A percentile compares a stretch with the other conserved stretches of the same genome.
Conservation (phyloP, 2,329 filamentous ascomycete species). For the Hypoxylon sp. region DNA sequence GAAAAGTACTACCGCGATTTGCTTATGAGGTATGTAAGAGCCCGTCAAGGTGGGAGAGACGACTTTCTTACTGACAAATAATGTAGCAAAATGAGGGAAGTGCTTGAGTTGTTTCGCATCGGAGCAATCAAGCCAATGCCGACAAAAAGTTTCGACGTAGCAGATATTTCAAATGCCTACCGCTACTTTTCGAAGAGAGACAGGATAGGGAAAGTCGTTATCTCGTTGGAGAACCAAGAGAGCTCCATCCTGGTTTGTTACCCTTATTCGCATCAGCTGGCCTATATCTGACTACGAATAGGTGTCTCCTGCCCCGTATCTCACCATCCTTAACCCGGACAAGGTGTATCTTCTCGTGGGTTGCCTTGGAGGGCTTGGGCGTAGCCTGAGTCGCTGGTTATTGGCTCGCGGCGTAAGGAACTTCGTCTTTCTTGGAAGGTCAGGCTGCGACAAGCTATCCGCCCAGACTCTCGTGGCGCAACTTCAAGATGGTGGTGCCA, state of each 20-base stretch:
- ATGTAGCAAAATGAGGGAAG: conserved; percentile 23
- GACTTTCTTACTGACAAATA: too few relatives aligned
- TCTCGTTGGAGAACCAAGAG: conserved; percentile 28
- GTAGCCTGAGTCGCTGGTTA: conserved; percentile 54
- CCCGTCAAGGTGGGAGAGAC: too few relatives aligned
- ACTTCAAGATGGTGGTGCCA: conserved; percentile 43
- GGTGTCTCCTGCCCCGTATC: not conserved
- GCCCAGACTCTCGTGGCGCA: conserved; percentile 40
- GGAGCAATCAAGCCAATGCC: conserved; percentile 12
- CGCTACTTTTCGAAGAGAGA: conserved; percentile 35
- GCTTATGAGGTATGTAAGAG: not conserved
- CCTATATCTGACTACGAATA: too few relatives aligned
- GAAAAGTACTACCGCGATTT: conserved; percentile 21
- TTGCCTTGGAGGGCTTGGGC: conserved; percentile 52
- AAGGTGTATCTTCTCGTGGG: conserved; percentile 40
- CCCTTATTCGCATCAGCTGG: not conserved
- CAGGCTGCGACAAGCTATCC: conserved; percentile 45
- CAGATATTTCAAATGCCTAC: conserved; percentile 27
- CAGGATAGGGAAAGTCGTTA: conserved; percentile 39
- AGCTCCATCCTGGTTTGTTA: conserved; percentile 22
- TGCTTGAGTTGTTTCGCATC: conserved; percentile 35
- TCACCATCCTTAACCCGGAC: not conserved
- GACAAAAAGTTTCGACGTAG: conserved; percentile 21
- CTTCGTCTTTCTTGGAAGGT: conserved; percentile 52
- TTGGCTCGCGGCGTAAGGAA: conserved; percentile 47